phyloP scores from a whole-genome alignment of 371 early-diverging fungal genomes.

The Mucor plumbeus region DNA sequence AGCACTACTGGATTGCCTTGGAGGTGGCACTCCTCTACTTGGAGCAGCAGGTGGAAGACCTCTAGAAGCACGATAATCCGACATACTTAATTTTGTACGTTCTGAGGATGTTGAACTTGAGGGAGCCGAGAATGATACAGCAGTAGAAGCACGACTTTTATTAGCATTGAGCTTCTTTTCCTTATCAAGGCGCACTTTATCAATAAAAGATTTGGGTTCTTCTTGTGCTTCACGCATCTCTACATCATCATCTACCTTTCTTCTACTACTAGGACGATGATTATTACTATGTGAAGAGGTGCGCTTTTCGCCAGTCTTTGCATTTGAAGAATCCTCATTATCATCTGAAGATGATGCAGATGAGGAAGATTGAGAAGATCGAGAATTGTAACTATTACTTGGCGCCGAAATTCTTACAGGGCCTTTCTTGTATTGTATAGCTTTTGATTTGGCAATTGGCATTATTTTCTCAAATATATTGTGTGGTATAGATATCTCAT shows the following conservation, averaged over 20 bases:
- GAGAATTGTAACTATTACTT: background rate
- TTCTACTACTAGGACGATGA: background rate
- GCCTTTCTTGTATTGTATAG: slow-evolving; percentile 10
- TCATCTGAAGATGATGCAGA: background rate
- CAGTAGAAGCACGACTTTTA: background rate
- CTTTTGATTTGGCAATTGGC: background rate
- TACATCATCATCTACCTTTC: background rate
- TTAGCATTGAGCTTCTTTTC: slow-evolving; percentile 3
- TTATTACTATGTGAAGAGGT: background rate
- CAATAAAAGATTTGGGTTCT: slow-evolving; percentile 6
- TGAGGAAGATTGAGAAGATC: slow-evolving; percentile 2
- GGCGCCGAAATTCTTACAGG: slow-evolving; percentile 16
- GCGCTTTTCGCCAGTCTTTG: slow-evolving; percentile 9
- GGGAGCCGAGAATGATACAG: background rate
- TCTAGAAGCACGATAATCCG: slow-evolving; percentile 28
- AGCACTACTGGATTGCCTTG: background rate
- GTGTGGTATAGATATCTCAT: slow-evolving; percentile 13
- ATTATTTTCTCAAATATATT: slow-evolving; percentile 24
- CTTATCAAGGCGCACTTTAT: slow-evolving; percentile 22
- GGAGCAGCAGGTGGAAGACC: slow-evolving; percentile 24
- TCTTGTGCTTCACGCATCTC: slow-evolving; percentile 6
- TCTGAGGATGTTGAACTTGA: background rate
- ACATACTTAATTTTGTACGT: slow-evolving; percentile 6
- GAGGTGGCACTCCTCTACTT: background rate
- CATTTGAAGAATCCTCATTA: background rate